Evolutionary conservation across 345 rosid species (phyloP).

Genomic region (Ailanthus altissimus): DNA sequence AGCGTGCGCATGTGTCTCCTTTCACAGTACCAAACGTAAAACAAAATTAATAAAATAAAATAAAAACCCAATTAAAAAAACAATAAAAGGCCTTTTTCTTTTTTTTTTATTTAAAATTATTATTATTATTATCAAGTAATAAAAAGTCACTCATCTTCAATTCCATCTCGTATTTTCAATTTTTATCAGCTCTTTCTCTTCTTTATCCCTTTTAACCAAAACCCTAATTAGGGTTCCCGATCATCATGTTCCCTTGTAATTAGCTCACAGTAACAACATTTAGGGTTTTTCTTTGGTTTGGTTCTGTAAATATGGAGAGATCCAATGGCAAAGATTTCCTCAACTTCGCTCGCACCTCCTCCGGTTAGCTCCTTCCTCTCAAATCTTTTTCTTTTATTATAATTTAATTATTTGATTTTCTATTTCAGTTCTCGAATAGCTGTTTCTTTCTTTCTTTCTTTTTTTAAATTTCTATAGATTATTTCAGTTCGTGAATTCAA

Average conservation of each 20-base stretch:
- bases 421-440: background rate
- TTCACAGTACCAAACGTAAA: background rate
- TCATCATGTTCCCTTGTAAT: conserved; percentile 10
- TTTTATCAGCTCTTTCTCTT: background rate
- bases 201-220: conserved; percentile 19
- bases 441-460: background rate
- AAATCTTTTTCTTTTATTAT: background rate
- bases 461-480: background rate
- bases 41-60: no score
- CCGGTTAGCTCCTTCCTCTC: conserved; percentile 35
- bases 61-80: no score
- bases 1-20: conserved; percentile 3
- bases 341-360: conserved; percentile 45
- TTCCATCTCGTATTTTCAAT: background rate
- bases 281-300: conserved; percentile 28
- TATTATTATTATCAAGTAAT: background rate
- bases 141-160: background rate
- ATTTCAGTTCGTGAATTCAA: no score
- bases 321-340: conserved; percentile 47
- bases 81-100: background rate
- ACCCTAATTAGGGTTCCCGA: conserved; percentile 23
- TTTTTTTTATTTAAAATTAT: background rate
- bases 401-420: background rate
- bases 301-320: conserved; percentile 60
- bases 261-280: background rate